Base-by-base conservation (phyloP, 768 basidiomycete genomes). In the Hygrocybe coccinea region DNA sequence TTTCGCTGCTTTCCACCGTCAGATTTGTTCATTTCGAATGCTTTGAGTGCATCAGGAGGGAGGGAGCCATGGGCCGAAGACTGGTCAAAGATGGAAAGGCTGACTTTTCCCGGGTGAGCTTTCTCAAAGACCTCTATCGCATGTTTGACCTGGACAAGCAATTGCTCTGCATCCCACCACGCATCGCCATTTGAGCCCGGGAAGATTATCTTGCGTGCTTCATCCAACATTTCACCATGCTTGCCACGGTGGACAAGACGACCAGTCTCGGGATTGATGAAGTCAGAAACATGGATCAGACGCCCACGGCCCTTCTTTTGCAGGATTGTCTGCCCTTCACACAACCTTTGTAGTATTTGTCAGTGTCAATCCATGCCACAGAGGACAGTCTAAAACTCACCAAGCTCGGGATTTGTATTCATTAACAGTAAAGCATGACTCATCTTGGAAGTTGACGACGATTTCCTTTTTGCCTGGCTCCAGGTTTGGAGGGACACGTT, bases 11-110 rank as follows among this genome's bases (percentile, higher is more conserved):
- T 71, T 29, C 76, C 71, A 11, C 76, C 71, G 61, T 74, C 59
- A 0, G 62, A 64, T 56, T 72, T 73, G 54, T 77, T 77, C 74
- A 76, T 76, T 38, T 75, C 65, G 25, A 69, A 74, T 2, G 73
- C 75, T 54, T 69, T 69, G n/a, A 77, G 67, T 4, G 74, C 69
- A 63, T 76, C 69, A 8, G 68, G 65, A 15, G 69, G 60, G 11
- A 75, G 62, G 3, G 69, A 67, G 0, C 61, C 71, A 61, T 68
- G 67, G 54, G 64, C 61, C 15, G 67, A 63, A 5, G 68, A 63
- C 21, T 68, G 56, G 54, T 69, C 67, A 55, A 64, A 69, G 24
- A 69, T 55, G 35, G 68, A 65, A 7, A 68, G 35, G 10, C 60
- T 63, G 3, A 58, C 51, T 11, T 54, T 54, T 10, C 54, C 55